Base-by-base conservation (phyloP, 495 filamentous ascomycete species). In the Aspergillus coremiiformis region DNA sequence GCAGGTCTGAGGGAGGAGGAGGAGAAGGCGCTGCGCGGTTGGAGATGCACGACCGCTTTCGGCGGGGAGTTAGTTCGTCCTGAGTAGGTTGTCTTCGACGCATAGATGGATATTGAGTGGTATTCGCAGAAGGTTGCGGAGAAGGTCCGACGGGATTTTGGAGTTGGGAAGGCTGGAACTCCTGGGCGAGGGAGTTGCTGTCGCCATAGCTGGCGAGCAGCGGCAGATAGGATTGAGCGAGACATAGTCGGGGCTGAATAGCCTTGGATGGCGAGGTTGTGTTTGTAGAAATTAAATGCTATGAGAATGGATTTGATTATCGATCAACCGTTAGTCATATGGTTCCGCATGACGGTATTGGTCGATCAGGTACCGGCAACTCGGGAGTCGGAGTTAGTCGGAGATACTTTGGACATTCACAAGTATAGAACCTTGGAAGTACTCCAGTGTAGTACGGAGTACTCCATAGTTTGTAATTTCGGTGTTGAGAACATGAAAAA, bases 291-390 rank as follows among this genome's bases (percentile, higher is more conserved):
- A 15, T 37, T 50, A 30, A 17, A 44, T 9, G 33, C 39, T 24
- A 14, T 44, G 49, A 19, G 26, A 33, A 35, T 51, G 46, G 44
- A 44, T 46, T 44, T 61, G 55, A 57, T 63, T 57, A 57, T 51
- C 53, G 49, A 57, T 51, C 53, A 42, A 43, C 47, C 51, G 59
- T 68, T 68, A 66, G 66, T 67, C 67, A 67, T 54, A 59, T 44
- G 41, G 54, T 54, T 65, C 54, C 46, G 49, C 51, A 54, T 54
- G 61, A 64, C 55, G 49, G 39, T 39, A 72, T 71, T 73, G 70
- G 70, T 53, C 55, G 52, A 37, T 46, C 29, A n/a, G 17, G 15
- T 41, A 41, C 15, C 17, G 7, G 17, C 24, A 27, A 27, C 8
- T 8, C 24, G 24, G 24, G 24, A 4, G 8, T 35, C 32, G 32